Conservation (phyloP, 176 grass and related monocot genomes). For the Musa acuminata region DNA sequence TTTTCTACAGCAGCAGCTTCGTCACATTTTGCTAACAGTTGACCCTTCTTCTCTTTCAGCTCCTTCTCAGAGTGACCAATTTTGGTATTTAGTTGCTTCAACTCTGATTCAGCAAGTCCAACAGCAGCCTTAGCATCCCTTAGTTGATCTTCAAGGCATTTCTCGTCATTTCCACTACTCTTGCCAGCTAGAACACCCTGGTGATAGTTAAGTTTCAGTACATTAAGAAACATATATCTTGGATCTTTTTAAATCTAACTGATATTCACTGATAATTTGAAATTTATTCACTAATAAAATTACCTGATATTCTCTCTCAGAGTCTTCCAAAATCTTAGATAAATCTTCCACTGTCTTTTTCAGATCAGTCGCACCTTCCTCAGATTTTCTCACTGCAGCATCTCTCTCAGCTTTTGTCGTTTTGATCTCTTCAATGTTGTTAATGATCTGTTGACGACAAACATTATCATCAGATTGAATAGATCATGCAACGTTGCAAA, state of each 20-base stretch:
- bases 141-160: conserved; percentile 98
- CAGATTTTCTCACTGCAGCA: conserved; percentile 57
- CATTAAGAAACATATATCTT: background rate
- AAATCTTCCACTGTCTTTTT: conserved; percentile 64
- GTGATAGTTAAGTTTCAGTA: background rate
- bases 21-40: conserved; percentile 58
- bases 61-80: conserved; percentile 75
- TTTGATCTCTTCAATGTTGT: conserved; percentile 79
- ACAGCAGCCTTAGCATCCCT: conserved; percentile 92
- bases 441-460: conserved; percentile 39
- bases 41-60: conserved; percentile 76
- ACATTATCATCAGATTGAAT: background rate
- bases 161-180: conserved; percentile 75
- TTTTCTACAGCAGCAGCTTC: conserved; percentile 73
- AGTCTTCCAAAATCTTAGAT: conserved; percentile 54
- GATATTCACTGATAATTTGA: background rate
- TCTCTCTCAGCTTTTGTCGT: conserved; percentile 61
- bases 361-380: conserved; percentile 60
- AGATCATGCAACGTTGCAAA: background rate
- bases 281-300: background rate
- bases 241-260: conserved; percentile 10
- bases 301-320: conserved; percentile 91
- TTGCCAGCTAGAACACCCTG: conserved; percentile 95
- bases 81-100: conserved; percentile 68
- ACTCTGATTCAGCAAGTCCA: conserved; percentile 71